Conservation (phyloP, 148 eudicot genomes). For the Persicaria maculosa region DNA sequence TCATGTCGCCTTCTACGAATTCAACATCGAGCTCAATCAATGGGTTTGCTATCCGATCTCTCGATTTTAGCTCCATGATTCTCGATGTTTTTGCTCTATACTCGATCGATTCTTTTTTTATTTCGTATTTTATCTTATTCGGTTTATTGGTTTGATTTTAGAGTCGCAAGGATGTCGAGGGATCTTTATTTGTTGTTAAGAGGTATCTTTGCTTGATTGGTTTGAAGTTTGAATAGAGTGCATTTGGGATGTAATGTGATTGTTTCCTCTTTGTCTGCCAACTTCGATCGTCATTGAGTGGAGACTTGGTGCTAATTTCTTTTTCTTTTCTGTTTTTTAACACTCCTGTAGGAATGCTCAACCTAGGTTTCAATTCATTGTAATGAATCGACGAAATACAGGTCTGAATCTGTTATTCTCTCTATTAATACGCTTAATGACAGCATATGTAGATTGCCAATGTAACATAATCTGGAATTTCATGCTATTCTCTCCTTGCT, state of each 20-base stretch:
- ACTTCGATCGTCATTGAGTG: not conserved
- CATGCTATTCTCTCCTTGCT: not conserved
- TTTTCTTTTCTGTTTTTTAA: not conserved
- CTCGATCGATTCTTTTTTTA: not conserved
- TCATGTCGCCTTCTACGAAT: conserved; percentile 74
- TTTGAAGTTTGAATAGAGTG: not conserved
- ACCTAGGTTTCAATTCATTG: conserved; percentile 76
- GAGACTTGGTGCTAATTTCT: not conserved
- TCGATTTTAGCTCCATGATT: not conserved
- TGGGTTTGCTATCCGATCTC: conserved; percentile 37
- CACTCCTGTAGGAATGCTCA: conserved; percentile 48
- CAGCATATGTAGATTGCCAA: too few relatives aligned
- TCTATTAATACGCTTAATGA: not conserved
- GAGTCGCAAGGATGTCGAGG: conserved; percentile 97
- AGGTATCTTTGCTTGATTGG: conserved; percentile 30
- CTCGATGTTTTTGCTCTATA: conserved; percentile 5
- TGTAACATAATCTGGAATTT: not conserved
- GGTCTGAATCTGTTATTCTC: conserved; percentile 22
- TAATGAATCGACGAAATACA: conserved; percentile 72
- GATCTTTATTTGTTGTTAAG: conserved; percentile 75
- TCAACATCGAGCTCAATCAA: conserved; percentile 60
- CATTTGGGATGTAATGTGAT: not conserved
- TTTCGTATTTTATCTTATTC: not conserved
- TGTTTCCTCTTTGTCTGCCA: conserved; percentile 7
- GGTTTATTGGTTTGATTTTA: conserved; percentile 17